phyloP scores from a whole-genome alignment of 495 filamentous ascomycete species.

The Emericellopsis terricola region DNA sequence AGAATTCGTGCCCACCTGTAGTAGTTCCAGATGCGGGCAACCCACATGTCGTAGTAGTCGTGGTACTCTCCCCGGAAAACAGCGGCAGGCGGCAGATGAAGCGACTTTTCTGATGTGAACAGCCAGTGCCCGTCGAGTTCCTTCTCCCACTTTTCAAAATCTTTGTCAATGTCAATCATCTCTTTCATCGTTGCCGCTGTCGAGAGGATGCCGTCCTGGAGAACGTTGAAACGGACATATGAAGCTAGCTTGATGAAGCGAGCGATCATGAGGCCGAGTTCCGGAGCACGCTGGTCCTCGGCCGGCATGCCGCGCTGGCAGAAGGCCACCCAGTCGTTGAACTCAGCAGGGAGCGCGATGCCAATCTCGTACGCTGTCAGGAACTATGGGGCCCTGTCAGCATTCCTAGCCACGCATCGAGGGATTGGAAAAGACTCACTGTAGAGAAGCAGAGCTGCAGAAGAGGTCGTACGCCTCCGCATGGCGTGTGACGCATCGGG shows the following conservation, averaged over 20 bases:
- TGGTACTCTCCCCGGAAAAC: constrained; percentile 42
- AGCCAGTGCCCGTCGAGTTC: constrained; percentile 13
- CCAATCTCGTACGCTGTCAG: constrained; percentile 13
- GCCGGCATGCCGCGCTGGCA: constrained; percentile 9
- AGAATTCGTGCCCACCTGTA: constrained; percentile 44
- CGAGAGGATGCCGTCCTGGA: constrained; percentile 14
- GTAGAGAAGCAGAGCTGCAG: constrained; percentile 26
- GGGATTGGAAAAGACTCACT: constrained; percentile 9
- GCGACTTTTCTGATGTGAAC: constrained; percentile 7
- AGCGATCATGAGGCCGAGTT: constrained; percentile 14
- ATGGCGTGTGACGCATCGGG: constrained; percentile 9
- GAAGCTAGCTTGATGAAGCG: constrained; percentile 15
- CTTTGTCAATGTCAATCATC: constrained; percentile 14
- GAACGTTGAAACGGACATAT: constrained; percentile 8
- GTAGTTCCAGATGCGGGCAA: constrained; percentile 40
- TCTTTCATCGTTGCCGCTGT: constrained; percentile 13
- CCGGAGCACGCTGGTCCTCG: constrained; percentile 11
- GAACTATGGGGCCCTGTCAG: constrained; percentile 11
- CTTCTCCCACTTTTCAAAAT: constrained; percentile 16
- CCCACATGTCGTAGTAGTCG: constrained; percentile 37
- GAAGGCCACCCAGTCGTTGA: constrained; percentile 18
- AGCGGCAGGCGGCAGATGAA: constrained; percentile 15
- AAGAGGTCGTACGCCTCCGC: constrained; percentile 15
- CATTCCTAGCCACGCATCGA: constrained; percentile 6
- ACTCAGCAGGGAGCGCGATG: constrained; percentile 14